Evolutionary conservation across 2,329 filamentous ascomycete genomes (phyloP).

Genomic region (Talaromyces verruculosus): DNA sequence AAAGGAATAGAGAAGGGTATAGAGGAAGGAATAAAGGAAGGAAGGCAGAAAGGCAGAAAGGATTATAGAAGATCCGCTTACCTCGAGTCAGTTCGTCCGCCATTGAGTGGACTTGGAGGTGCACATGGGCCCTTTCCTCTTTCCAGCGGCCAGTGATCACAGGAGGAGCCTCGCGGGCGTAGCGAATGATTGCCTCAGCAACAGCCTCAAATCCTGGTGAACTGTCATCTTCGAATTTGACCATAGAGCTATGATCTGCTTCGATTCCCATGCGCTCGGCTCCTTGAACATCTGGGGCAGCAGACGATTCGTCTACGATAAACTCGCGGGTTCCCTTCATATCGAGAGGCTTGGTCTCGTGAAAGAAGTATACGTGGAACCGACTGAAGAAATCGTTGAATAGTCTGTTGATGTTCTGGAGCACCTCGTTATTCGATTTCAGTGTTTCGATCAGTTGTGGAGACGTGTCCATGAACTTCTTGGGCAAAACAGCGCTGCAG

Average conservation of each 20-base stretch:
- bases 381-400: constrained; percentile 70
- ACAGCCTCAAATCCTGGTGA: constrained; percentile 65
- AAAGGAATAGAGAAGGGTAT: background rate
- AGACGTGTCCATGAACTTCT: constrained; percentile 66
- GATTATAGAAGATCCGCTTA: constrained; percentile 23
- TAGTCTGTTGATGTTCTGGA: constrained; percentile 71
- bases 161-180: constrained; percentile 53
- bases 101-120: constrained; percentile 38
- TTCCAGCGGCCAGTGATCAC: constrained; percentile 60
- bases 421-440: constrained; percentile 70
- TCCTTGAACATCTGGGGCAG: constrained; percentile 66
- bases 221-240: constrained; percentile 65
- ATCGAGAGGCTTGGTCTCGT: constrained; percentile 71
- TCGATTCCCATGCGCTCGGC: constrained; percentile 74
- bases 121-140: constrained; percentile 52
- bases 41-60: background rate
- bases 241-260: constrained; percentile 69
- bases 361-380: constrained; percentile 73
- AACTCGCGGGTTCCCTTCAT: constrained; percentile 62
- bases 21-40: background rate
- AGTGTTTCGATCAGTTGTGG: constrained; percentile 67
- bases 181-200: constrained; percentile 49
- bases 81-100: constrained; percentile 41
- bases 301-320: constrained; percentile 69
- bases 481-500: constrained; percentile 64